A percentile compares a stretch with the other conserved stretches of the same genome.
These are phyloP conservation scores for Styphnolobium japonicum DNA, from an alignment of 306 rosid species.

Conservation along the genomic window DNA sequence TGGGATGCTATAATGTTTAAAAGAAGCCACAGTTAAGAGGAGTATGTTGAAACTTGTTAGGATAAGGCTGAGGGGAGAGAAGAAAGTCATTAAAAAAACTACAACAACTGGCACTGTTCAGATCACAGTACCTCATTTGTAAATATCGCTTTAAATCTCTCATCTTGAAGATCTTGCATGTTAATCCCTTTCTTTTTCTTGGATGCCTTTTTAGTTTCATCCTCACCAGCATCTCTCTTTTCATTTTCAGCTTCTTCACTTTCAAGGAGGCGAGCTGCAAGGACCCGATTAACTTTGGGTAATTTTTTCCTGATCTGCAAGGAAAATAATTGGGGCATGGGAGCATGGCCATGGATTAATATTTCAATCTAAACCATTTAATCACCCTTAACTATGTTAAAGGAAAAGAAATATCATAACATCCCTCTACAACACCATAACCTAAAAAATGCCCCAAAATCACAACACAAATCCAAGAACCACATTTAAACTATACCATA, in stretches of 20 bases:
- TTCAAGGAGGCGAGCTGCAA: conserved; percentile 66
- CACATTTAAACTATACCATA: not conserved
- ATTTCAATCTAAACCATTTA: conserved; percentile 3
- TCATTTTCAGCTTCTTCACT: conserved; percentile 60
- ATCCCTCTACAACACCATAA: not conserved
- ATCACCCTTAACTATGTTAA: not conserved
- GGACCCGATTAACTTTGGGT: conserved; percentile 73
- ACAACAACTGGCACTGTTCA: not conserved
- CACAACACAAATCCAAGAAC: not conserved
- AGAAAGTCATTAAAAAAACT: not conserved
- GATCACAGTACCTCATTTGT: conserved; percentile 52
- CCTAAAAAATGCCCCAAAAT: not conserved
- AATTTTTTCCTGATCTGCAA: conserved; percentile 72
- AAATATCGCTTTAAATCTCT: conserved; percentile 66
- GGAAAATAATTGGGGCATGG: conserved; percentile 27
- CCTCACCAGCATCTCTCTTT: conserved; percentile 43
- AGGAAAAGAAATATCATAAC: not conserved
- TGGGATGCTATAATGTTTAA: not conserved
- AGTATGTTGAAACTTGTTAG: not conserved
- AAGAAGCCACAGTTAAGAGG: not conserved
- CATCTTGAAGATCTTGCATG: conserved; percentile 65
- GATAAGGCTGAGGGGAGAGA: not conserved
- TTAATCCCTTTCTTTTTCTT: conserved; percentile 70
- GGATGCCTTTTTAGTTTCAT: conserved; percentile 55
- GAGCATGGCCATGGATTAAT: conserved; percentile 23